phyloP scores from a whole-genome alignment of 306 rosid species.

The Acacia confusa region DNA sequence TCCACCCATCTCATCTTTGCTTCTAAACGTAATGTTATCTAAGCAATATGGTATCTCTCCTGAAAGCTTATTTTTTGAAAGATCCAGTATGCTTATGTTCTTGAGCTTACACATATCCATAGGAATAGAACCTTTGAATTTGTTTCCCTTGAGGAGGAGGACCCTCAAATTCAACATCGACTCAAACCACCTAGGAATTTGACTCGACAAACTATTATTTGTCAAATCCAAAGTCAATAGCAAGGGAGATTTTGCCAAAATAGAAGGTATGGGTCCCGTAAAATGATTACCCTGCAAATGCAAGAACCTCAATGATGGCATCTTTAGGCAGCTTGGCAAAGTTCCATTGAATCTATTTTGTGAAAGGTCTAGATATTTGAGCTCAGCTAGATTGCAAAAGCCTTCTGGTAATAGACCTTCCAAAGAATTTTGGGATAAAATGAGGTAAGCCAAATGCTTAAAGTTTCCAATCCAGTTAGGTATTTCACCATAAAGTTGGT shows the following conservation, averaged over 20 bases:
- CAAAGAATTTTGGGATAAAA: conserved; percentile 6
- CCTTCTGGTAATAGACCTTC: neutral
- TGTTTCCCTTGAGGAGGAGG: conserved; percentile 19
- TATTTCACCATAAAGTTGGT: neutral
- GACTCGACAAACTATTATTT: conserved; percentile 10
- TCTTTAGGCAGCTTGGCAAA: neutral
- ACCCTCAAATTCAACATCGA: neutral
- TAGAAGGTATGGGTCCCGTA: neutral
- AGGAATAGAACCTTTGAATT: conserved; percentile 23
- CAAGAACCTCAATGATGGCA: neutral
- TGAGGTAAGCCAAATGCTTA: neutral
- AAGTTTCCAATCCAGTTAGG: conserved; percentile 21
- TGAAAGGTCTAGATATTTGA: neutral
- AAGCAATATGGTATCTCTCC: conserved; percentile 11
- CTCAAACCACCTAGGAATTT: conserved; percentile 20
- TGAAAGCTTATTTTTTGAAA: conserved; percentile 15
- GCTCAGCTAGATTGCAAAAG: neutral
- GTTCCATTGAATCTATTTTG: neutral
- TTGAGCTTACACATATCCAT: neutral
- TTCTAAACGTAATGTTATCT: neutral
- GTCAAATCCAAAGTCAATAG: conserved; percentile 19
- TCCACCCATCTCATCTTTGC: neutral
- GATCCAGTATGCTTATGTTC: conserved; percentile 11
- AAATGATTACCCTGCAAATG: neutral
- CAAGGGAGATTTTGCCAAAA: neutral